Evolutionary conservation across 2,329 filamentous ascomycete species (phyloP), one percentile per base, ranked within the genome.

Genomic region (Nothophaeocryptopus gaeumannii): DNA sequence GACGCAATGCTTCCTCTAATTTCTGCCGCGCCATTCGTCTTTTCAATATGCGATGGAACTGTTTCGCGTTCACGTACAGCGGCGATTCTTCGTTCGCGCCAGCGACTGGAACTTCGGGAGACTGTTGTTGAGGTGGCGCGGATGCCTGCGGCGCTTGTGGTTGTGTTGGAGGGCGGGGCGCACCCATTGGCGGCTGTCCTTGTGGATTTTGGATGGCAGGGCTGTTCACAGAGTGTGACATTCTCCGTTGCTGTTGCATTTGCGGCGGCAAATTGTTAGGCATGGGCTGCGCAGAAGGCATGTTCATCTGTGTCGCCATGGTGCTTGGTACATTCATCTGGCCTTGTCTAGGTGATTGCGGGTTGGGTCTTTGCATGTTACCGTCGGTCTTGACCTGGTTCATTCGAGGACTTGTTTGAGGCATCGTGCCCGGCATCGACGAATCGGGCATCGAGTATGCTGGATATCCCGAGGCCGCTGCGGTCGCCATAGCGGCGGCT

Each of bases 11-110:
- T 69, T 99, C 93, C 69, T 99, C 93, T 12, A 99, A 78, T 68
- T 89, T 89, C 70, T 97, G 93, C 31, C 93, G 82, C 5, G 93
- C 93, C 56, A 97, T 89, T 51, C 93, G 83, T 50, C 93, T 82
- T 77, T 99, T 97, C 47, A 99, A 73, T 41, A 99, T 99, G 20
- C 93, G 87, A 68, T 99, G 93, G 62, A 99, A 99, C 65, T 99
- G 93, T 70, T 99, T 99, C 5, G 93, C 93, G 64, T 99, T 99
- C 64, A 99, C 93, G 62, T 99, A 99, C 1, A 99, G 76, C 0
- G 93, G 93, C 0, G 92, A 92, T 67, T 99, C 93, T 68, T 97
- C 93, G 3, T 84, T 83, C 11, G 80, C 80, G 11, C 76, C 78
- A 7, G 85, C 76, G 1, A 86, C 80, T 4, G 65, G 63, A 62